Evolutionary conservation across 2,329 filamentous ascomycete species (phyloP).

Genomic region (Stachybotrys chartarum): DNA sequence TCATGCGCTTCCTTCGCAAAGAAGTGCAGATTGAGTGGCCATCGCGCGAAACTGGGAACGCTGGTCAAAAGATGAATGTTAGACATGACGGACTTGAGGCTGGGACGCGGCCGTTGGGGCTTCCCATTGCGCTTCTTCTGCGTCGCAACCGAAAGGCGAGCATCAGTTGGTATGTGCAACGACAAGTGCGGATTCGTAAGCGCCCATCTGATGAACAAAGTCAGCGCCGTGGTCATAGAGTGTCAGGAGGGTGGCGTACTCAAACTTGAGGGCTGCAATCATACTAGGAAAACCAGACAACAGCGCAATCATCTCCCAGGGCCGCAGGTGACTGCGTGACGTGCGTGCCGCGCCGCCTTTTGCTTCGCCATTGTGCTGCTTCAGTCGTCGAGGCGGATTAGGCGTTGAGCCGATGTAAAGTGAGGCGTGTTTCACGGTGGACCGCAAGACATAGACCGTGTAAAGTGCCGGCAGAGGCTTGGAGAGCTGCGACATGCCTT

Average conservation of each 20-base stretch:
- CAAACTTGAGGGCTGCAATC: slow-evolving; percentile 86
- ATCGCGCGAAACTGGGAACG: slow-evolving; percentile 70
- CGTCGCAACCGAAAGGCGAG: slow-evolving; percentile 49
- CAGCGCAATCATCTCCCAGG: slow-evolving; percentile 86
- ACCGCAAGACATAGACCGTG: slow-evolving; percentile 86
- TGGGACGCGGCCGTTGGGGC: slow-evolving; percentile 50
- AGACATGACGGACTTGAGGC: slow-evolving; percentile 61
- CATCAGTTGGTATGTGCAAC: slow-evolving; percentile 62
- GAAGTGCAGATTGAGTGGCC: slow-evolving; percentile 78
- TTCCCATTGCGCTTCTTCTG: slow-evolving; percentile 44
- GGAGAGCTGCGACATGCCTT: slow-evolving; percentile 31
- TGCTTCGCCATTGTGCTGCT: slow-evolving; percentile 82
- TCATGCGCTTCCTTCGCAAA: slow-evolving; percentile 63
- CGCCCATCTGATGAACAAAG: slow-evolving; percentile 64
- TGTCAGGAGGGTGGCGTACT: slow-evolving; percentile 45
- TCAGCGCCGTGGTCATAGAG: slow-evolving; percentile 1
- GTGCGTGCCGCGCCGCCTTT: slow-evolving; percentile 80
- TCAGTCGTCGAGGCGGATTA: slow-evolving; percentile 74
- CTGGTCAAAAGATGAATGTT: slow-evolving; percentile 77
- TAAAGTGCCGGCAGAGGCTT: slow-evolving; percentile 80
- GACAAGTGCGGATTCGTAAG: slow-evolving; percentile 81
- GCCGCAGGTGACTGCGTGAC: slow-evolving; percentile 57
- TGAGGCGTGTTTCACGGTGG: slow-evolving; percentile 61
- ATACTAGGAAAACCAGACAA: slow-evolving; percentile 85
- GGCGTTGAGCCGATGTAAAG: slow-evolving; percentile 92